Conservation (phyloP, 2,329 filamentous ascomycete species). For the Colletotrichum sp. region DNA sequence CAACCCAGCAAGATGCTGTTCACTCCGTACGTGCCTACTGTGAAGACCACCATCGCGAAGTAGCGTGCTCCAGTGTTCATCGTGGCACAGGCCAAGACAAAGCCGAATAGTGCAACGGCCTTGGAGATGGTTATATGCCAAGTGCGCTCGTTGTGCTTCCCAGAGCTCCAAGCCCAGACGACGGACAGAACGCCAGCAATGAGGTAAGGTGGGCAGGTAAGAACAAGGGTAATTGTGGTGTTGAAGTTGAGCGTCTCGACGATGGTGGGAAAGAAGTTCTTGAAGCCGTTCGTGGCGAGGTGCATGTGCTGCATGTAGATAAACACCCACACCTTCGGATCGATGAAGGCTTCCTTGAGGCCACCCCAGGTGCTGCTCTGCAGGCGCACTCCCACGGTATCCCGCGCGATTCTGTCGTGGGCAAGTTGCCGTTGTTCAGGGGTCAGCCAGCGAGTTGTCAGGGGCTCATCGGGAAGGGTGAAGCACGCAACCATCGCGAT, state of each 20-base stretch:
- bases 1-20: slow-evolving; percentile 41
- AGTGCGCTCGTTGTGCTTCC: slow-evolving; percentile 49
- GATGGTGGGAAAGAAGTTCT: slow-evolving; percentile 45
- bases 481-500: slow-evolving; percentile 34
- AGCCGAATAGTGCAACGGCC: slow-evolving; percentile 36
- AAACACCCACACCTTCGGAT: slow-evolving; percentile 50
- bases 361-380: slow-evolving; percentile 40
- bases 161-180: slow-evolving; percentile 32
- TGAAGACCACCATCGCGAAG: slow-evolving; percentile 33
- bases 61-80: slow-evolving; percentile 31
- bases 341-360: slow-evolving; percentile 43
- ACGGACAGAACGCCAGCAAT: slow-evolving; percentile 43
- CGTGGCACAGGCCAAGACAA: slow-evolving; percentile 30
- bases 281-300: slow-evolving; percentile 47
- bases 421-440: slow-evolving; percentile 44
- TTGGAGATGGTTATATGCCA: slow-evolving; percentile 52
- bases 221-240: slow-evolving; percentile 45
- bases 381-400: slow-evolving; percentile 29
- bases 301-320: slow-evolving; percentile 54
- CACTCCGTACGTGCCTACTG: slow-evolving; percentile 31
- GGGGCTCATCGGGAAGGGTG: slow-evolving; percentile 40
- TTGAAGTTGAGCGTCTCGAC: slow-evolving; percentile 42
- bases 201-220: slow-evolving; percentile 49
- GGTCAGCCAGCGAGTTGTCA: slow-evolving; percentile 39
- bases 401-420: slow-evolving; percentile 38